Evolutionary conservation across 2,329 filamentous ascomycete species (phyloP).

Genomic region (Pseudogymnoascus sp.): DNA sequence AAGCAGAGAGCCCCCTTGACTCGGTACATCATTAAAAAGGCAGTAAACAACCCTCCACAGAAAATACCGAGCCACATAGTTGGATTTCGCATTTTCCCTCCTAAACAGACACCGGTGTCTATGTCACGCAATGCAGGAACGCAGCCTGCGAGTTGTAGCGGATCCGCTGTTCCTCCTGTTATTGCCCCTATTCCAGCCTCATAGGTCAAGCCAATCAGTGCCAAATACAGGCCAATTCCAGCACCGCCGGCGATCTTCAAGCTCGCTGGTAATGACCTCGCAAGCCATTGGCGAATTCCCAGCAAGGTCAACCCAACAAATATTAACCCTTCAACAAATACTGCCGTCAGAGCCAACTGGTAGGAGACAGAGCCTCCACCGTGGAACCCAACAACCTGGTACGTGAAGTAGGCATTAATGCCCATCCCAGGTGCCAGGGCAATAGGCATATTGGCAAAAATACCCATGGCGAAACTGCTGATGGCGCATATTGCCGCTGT

Average conservation of each 20-base stretch:
- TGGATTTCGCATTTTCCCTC: slow-evolving; percentile 71
- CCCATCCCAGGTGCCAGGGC: slow-evolving; percentile 70
- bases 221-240: slow-evolving; percentile 70
- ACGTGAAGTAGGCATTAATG: slow-evolving; percentile 81
- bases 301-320: slow-evolving; percentile 73
- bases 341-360: slow-evolving; percentile 68
- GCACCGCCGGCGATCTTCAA: slow-evolving; percentile 84
- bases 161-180: slow-evolving; percentile 57
- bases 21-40: slow-evolving; percentile 74
- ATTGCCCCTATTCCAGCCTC: slow-evolving; percentile 75
- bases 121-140: slow-evolving; percentile 9
- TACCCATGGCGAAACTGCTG: slow-evolving; percentile 73
- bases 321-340: slow-evolving; percentile 81
- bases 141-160: slow-evolving; percentile 62
- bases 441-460: slow-evolving; percentile 69
- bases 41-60: slow-evolving; percentile 72
- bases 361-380: slow-evolving; percentile 68
- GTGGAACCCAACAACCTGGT: slow-evolving; percentile 66
- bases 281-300: slow-evolving; percentile 81
- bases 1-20: slow-evolving; percentile 81
- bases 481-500: slow-evolving; percentile 77
- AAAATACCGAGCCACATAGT: slow-evolving; percentile 86
- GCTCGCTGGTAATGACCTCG: slow-evolving; percentile 70
- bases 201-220: slow-evolving; percentile 69
- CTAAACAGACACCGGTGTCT: slow-evolving; percentile 50